phyloP scores from a whole-genome alignment of 2,329 filamentous ascomycete genomes.

The Fusarium oxysporum region DNA sequence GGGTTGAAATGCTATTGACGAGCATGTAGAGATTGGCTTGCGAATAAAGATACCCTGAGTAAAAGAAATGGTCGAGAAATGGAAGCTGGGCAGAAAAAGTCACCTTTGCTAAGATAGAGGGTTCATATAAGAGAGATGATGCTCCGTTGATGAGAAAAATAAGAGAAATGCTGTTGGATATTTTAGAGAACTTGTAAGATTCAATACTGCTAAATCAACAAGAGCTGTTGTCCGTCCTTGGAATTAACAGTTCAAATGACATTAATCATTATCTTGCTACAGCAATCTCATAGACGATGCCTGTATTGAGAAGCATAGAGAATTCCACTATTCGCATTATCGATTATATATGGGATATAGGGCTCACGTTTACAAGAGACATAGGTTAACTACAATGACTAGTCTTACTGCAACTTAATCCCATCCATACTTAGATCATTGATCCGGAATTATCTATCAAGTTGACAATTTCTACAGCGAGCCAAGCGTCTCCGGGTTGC shows the following conservation, averaged over 20 bases:
- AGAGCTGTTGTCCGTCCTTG: too few relatives aligned
- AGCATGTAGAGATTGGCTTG: too few relatives aligned
- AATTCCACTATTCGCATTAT: not conserved
- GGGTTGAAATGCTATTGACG: rapidly evolving
- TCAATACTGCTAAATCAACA: too few relatives aligned
- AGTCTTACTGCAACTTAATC: rapidly evolving
- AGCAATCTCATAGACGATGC: rapidly evolving
- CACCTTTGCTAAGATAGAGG: not conserved
- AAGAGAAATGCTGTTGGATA: too few relatives aligned
- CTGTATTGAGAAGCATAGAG: rapidly evolving
- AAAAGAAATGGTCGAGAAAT: rapidly evolving
- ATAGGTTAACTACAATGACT: rapidly evolving
- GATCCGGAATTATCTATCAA: rapidly evolving
- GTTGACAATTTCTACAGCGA: rapidly evolving
- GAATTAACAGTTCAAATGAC: too few relatives aligned
- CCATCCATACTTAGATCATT: rapidly evolving
- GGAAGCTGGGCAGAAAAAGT: rapidly evolving
- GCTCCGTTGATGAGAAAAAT: not conserved
- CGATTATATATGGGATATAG: not conserved
- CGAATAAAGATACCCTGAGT: rapidly evolving
- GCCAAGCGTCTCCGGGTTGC: rapidly evolving
- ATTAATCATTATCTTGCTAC: too few relatives aligned
- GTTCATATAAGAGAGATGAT: rapidly evolving
- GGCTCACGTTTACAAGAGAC: rapidly evolving
- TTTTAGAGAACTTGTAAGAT: too few relatives aligned